These are phyloP conservation scores for Immersiporthe knoxdaviesiana DNA, from an alignment of 2,329 filamentous ascomycete species.

Conservation along the genomic window DNA sequence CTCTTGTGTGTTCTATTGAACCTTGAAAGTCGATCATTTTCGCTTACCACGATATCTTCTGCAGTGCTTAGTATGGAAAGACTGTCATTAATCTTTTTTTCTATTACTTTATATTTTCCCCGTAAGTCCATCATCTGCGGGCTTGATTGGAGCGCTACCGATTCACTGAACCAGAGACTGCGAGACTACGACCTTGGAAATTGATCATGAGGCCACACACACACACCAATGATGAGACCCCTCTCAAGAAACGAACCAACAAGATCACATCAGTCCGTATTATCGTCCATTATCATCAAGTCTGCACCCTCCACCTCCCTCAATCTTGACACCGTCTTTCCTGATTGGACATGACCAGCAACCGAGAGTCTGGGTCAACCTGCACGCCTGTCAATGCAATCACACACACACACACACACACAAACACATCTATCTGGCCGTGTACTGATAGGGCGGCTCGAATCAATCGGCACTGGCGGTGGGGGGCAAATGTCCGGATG, in stretches of 20 bases:
- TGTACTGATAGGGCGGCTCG: not conserved
- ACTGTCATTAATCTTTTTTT: no score
- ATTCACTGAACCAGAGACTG: not conserved
- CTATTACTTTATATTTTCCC: no score
- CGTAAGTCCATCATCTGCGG: no score
- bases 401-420: not conserved
- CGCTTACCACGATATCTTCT: no score
- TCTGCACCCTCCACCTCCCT: no score
- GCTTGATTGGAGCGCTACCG: not conserved
- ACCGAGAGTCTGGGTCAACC: conserved; percentile 30
- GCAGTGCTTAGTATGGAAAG: no score
- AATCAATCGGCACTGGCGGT: not conserved
- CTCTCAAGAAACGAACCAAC: no score
- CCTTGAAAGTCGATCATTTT: not conserved
- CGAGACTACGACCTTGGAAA: not conserved
- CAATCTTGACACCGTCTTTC: not conserved
- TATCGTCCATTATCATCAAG: not conserved
- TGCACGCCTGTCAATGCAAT: conserved; percentile 1
- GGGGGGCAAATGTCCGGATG: not conserved
- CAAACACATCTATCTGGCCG: not conserved
- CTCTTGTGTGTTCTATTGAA: not conserved
- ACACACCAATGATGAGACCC: not conserved
- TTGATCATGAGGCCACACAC: not conserved
- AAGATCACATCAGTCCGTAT: not conserved
- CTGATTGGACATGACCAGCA: conserved; percentile 16